Conservation (phyloP, 306 rosid species). For the Quercus agrifolia region DNA sequence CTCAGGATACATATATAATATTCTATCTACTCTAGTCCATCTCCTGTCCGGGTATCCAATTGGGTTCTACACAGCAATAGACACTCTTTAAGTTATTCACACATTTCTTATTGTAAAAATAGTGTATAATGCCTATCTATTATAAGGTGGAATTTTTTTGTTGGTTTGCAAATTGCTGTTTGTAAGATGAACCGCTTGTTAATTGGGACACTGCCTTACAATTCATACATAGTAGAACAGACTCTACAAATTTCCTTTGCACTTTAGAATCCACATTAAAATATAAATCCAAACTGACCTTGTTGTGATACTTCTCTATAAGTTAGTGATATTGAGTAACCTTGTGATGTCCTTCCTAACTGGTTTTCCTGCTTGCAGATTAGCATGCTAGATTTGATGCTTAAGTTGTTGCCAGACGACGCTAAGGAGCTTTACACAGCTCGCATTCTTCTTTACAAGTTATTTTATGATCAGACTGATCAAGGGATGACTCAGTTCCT, state of each 20-base stretch:
- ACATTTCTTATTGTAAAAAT: not conserved
- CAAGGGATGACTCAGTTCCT: slow-evolving; percentile 92
- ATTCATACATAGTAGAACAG: not conserved
- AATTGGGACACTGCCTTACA: not conserved
- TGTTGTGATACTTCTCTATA: not conserved
- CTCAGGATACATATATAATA: not conserved
- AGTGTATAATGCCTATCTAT: not conserved
- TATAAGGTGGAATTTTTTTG: not conserved
- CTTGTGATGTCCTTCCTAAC: slow-evolving; percentile 29
- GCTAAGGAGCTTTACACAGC: slow-evolving; percentile 85
- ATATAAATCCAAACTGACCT: not conserved
- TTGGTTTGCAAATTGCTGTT: not conserved
- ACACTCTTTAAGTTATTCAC: not conserved
- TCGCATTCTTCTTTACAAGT: slow-evolving; percentile 88
- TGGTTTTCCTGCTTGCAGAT: slow-evolving; percentile 55
- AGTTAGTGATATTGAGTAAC: not conserved
- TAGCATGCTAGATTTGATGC: slow-evolving; percentile 80
- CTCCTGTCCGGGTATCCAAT: not conserved
- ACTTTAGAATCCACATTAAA: not conserved
- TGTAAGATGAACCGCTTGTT: not conserved
- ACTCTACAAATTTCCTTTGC: not conserved
- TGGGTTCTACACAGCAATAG: not conserved
- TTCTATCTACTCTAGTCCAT: too few relatives aligned
- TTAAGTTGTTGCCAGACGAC: slow-evolving; percentile 67
- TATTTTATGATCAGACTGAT: slow-evolving; percentile 96